Conservation (phyloP, 2,329 filamentous ascomycete genomes). For the Colletotrichum eleusines region DNA sequence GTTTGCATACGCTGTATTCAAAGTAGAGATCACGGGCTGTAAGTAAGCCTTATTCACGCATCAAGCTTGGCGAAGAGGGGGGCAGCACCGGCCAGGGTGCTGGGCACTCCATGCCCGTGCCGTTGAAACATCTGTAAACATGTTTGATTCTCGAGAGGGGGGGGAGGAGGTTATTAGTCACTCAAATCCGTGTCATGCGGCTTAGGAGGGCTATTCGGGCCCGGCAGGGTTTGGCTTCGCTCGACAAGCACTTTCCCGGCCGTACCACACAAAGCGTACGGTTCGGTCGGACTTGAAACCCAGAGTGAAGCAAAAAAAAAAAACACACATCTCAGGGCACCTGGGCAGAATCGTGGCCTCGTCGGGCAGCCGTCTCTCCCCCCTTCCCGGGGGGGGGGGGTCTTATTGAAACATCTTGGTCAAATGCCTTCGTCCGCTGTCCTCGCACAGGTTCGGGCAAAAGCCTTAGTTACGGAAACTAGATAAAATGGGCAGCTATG, state of each 20-base stretch:
- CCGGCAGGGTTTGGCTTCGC: not conserved
- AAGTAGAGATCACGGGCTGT: too few species aligned
- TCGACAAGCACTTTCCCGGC: not conserved
- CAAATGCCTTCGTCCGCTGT: not conserved
- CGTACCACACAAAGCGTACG: not conserved
- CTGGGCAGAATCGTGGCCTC: not conserved
- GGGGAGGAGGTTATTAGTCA: not conserved
- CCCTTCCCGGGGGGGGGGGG: too few species aligned
- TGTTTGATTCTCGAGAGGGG: not conserved
- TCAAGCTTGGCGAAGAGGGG: not conserved
- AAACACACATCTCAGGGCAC: not conserved
- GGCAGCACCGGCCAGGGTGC: not conserved
- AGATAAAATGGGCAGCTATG: slow-evolving; percentile 9
- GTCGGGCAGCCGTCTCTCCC: too few species aligned
- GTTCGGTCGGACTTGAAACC: slow-evolving; percentile 22
- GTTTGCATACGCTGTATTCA: too few species aligned
- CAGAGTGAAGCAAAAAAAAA: slow-evolving; percentile 4
- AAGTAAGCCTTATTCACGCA: not conserved
- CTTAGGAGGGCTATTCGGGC: not conserved
- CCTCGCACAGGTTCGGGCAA: not conserved
- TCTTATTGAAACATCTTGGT: slow-evolving; percentile 6
- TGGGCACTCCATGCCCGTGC: not conserved
- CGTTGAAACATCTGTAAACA: not conserved
- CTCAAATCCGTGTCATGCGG: not conserved
- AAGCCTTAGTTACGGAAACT: too few species aligned